A percentile compares a stretch with the other conserved stretches of the same genome.
phyloP scores from a whole-genome alignment of 164 flowering plant genomes.

The Liquidambar formosana region DNA sequence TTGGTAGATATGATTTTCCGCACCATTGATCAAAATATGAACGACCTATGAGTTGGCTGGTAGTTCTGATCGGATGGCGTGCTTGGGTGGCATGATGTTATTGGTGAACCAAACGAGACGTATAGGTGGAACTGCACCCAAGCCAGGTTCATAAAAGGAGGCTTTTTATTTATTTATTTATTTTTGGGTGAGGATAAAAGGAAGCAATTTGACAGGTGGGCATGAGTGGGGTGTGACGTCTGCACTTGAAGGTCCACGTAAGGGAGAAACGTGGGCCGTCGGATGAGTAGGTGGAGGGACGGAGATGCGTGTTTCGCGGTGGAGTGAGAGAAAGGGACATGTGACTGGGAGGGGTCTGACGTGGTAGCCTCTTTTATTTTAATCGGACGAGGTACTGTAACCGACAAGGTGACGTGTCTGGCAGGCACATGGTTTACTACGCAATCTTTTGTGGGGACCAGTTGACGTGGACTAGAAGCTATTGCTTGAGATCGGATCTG shows the following conservation, averaged over 20 bases:
- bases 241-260: conserved; percentile 20
- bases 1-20: no score
- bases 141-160: no score
- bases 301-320: conserved; percentile 22
- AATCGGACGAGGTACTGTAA: conserved; percentile 2
- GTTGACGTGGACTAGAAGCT: conserved; percentile 31
- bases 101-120: no score
- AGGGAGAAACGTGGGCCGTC: conserved; percentile 11
- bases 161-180: no score
- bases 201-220: conserved; percentile 16
- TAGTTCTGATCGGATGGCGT: no score
- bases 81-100: no score
- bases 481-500: conserved; percentile 20
- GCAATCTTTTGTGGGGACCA: conserved; percentile 22
- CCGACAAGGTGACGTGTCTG: conserved; percentile 38
- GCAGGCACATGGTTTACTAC: conserved; percentile 19
- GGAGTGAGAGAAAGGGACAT: conserved; percentile 6
- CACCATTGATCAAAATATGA: no score
- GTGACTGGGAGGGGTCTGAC: conserved; percentile 27
- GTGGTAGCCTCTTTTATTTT: conserved; percentile 17
- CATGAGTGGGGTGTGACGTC: conserved; percentile 19
- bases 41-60: no score
- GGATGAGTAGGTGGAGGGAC: conserved; percentile 14
- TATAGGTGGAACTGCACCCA: background rate
- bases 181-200: no score